Evolutionary conservation across 257 asterid species (phyloP), one percentile per base, ranked within the genome.

Genomic region (Cruciata laevipes): DNA sequence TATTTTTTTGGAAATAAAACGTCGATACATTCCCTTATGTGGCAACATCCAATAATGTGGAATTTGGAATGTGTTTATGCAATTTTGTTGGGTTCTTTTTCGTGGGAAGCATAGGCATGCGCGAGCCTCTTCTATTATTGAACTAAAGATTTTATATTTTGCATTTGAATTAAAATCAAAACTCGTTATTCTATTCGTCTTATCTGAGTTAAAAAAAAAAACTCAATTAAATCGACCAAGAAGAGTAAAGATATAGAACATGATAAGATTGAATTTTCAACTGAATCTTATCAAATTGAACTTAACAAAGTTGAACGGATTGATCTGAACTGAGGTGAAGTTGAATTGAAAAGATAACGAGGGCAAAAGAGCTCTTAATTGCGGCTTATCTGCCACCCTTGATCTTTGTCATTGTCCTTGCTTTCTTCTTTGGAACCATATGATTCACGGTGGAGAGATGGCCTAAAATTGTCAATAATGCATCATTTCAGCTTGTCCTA

Each of bases 11-110:
- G 12, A 27, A 53, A 53, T n/a, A 17, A 53, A 53, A 53, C 6
- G 11, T 18, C 12, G 27, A 53, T 51, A 13, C 57, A 51, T 51
- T 16, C 57, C 20, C 23, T 51, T 14, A 51, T 51, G 7, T 51
- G 57, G 59, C 27, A 53, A n/a, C 59, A 53, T 53, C 59, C 59
- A n/a, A n/a, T n/a, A 53, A 47, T n/a, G 27, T 18, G 59, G 12
- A 53, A 53, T 53, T 53, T 53, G 59, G 25, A 53, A 9, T 44
- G 69, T 24, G 30, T 47, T 61, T 65, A 21, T 27, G 32, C 31
- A n/a, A 47, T 53, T 53, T 18, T 53, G 42, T 18, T 53, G 42
- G 17, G 25, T 9, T 3, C 30, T 8, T 49, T 44, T 65, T 25
- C 17, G 60, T 66, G 60, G n/a, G 4, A 27, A 25, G 60, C 60